Conservation (phyloP, 2,329 filamentous ascomycete genomes). For the Ciborinia camelliae region DNA sequence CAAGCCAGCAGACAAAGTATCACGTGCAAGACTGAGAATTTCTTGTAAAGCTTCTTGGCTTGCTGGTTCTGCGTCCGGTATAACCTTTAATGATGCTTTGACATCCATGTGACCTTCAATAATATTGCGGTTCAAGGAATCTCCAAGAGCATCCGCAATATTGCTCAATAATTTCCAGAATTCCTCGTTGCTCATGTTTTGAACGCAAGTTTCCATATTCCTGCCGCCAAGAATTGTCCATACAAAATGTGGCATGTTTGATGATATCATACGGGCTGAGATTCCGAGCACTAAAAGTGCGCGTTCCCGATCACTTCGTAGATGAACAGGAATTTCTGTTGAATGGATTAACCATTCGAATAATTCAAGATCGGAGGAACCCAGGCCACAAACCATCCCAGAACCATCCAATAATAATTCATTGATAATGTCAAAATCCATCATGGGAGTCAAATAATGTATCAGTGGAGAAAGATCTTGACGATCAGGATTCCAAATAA, state of each 20-base stretch:
- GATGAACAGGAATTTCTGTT: not conserved
- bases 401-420: no score
- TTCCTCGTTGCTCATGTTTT: not conserved
- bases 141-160: not conserved
- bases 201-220: not conserved
- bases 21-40: no score
- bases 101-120: no score
- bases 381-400: no score
- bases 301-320: not conserved
- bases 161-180: rapidly evolving
- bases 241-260: not conserved
- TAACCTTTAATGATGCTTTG: no score
- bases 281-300: not conserved
- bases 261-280: rapidly evolving
- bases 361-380: rapidly evolving
- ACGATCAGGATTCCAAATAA: no score
- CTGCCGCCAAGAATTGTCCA: not conserved
- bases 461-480: not conserved
- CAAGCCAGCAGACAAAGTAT: no score
- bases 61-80: no score
- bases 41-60: no score
- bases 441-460: not conserved
- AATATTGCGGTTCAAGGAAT: no score
- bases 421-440: not conserved
- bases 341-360: not conserved